Evolutionary conservation across 2,329 filamentous ascomycete species (phyloP).

Genomic region (Dothistroma septosporum): DNA sequence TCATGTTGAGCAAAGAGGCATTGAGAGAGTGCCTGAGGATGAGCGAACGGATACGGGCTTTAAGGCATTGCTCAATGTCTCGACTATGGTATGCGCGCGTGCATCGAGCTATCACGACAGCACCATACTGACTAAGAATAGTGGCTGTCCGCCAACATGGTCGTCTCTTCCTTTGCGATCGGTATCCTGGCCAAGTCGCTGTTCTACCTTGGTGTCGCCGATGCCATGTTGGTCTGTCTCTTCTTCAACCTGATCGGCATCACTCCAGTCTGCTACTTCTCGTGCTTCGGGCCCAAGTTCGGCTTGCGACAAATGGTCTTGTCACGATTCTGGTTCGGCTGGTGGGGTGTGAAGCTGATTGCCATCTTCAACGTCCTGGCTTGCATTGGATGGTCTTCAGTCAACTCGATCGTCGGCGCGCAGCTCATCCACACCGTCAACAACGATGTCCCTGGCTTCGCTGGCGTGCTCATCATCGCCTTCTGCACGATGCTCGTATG

Average conservation of each 20-base stretch:
- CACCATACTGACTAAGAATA: slow-evolving; percentile 32
- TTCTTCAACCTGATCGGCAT: slow-evolving; percentile 75
- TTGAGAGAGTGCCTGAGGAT: slow-evolving; percentile 67
- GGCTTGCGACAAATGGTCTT: slow-evolving; percentile 77
- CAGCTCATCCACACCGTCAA: slow-evolving; percentile 75
- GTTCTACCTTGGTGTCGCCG: slow-evolving; percentile 67
- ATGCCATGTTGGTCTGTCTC: slow-evolving; percentile 66
- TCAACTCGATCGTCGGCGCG: slow-evolving; percentile 76
- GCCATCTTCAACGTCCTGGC: slow-evolving; percentile 67
- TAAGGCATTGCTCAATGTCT: slow-evolving; percentile 57
- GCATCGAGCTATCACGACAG: neutral
- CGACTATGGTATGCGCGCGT: slow-evolving; percentile 59
- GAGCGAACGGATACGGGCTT: slow-evolving; percentile 61
- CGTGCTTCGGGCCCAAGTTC: slow-evolving; percentile 69
- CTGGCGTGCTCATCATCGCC: slow-evolving; percentile 71
- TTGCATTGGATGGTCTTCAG: slow-evolving; percentile 69
- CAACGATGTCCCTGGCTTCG: slow-evolving; percentile 62
- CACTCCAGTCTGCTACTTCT: slow-evolving; percentile 70
- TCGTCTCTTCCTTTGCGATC: slow-evolving; percentile 71
- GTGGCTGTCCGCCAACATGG: slow-evolving; percentile 77
- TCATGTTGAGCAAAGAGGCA: slow-evolving; percentile 69
- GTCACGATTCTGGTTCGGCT: slow-evolving; percentile 71
- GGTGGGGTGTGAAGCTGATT: slow-evolving; percentile 41
- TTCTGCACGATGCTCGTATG: slow-evolving; percentile 64
- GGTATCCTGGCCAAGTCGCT: slow-evolving; percentile 66